Base-by-base conservation (phyloP, 257 asterid genomes). In the Lantana camara region DNA sequence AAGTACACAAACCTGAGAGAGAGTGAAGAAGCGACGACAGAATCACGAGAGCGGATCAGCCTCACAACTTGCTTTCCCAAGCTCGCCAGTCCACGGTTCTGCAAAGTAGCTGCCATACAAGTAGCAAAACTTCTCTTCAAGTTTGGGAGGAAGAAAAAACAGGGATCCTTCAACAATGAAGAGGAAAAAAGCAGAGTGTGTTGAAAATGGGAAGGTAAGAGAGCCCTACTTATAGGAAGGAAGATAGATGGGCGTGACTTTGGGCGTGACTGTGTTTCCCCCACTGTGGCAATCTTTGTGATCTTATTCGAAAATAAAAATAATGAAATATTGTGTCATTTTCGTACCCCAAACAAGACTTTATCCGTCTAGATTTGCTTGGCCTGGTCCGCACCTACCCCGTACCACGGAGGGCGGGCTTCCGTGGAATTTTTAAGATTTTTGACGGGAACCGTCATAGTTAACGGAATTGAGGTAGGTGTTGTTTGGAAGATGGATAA, bases 31-130 rank as follows among this genome's bases (percentile, higher is more conserved):
- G 58, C 15, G 64, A 40, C 16, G 62, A 46, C 30, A 32, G 74
- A 23, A 30, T 53, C 42, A 21, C 38, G 53, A 21, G 79, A 63
- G 19, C 38, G 72, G 72, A 82, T 75, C 76, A 58, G 77, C 66
- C 70, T 30, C 9, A 73, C 59, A 22, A 85, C 60, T 60, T 80
- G 82, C 69, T 77, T 85, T 23, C 83, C 92, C 23, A 82, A 62
- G 72, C 52, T 75, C 63, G 76, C 78, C 71, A 85, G 60, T 73
- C 69, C 61, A 46, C 77, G 74, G 29, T 71, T 53, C 77, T 72
- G 82, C 74, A 80, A 67, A 79, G 76, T 75, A 74, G 81, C 81
- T 69, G 90, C 90, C 90, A 83, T 83, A 72, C 80, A 83, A 80
- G 20, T 62, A 30, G 53, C 2, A 63, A 17, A 17, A 44, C 51